Evolutionary conservation across 345 rosid genomes (phyloP).

Genomic region (Reutealis trisperma): DNA sequence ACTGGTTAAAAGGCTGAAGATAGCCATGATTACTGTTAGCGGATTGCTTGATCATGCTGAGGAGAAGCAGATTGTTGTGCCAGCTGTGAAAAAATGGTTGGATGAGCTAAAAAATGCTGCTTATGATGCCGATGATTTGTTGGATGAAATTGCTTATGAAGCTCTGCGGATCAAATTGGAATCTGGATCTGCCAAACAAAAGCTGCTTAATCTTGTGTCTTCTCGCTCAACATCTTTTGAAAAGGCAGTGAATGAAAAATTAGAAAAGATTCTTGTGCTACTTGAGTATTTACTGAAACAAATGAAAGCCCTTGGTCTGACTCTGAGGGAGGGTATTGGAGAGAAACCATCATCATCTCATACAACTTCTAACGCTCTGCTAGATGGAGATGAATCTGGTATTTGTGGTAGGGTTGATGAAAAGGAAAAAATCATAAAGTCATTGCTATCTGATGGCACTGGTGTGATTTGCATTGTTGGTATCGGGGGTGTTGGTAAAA

Average conservation of each 20-base stretch:
- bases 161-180: background rate
- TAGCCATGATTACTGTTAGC: background rate
- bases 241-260: constrained; percentile 1
- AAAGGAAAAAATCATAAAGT: background rate
- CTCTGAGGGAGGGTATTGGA: constrained; percentile 8
- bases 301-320: constrained; percentile 20
- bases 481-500: constrained; percentile 2
- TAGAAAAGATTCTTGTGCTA: constrained; percentile 6
- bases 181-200: background rate
- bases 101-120: background rate
- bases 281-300: constrained; percentile 20
- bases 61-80: constrained; percentile 12
- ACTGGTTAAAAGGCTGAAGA: background rate
- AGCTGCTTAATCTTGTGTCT: background rate
- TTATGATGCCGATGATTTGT: constrained; percentile 12
- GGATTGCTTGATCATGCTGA: constrained; percentile 6
- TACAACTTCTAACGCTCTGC: constrained; percentile 17
- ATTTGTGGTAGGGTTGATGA: background rate
- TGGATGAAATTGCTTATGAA: constrained; percentile 19
- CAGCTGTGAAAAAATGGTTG: constrained; percentile 8
- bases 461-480: constrained; percentile 8
- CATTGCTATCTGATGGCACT: background rate
- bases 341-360: background rate
- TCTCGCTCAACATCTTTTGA: background rate
- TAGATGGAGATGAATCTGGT: background rate